Evolutionary conservation across 179 eudicot species (phyloP), one percentile per base, ranked within the genome.

Genomic region (Carnegiea gigantea): DNA sequence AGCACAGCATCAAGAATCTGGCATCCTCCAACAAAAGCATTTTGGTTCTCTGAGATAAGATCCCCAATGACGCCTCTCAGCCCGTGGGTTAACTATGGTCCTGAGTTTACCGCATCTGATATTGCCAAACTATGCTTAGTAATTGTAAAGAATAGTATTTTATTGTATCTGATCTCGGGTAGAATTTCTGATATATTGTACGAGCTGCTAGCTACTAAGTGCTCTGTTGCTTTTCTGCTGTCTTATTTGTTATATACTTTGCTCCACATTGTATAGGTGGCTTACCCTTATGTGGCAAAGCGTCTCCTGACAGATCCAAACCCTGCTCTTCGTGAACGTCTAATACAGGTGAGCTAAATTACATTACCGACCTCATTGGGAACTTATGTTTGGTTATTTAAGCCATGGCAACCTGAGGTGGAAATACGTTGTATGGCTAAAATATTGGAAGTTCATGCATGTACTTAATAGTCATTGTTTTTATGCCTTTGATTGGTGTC

Each of bases 261-360:
- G 72, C 79, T 80, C 24, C 62, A 62, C 51, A 33, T 82, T 76
- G 78, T 73, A 33, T 83, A 96, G 99, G 99, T 96, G 78, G 99
- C 99, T 78, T 96, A 96, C 89, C 99, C 99, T 30, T 94, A 96
- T 86, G 86, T 96, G 48, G 99, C 98, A 59, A 96, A 96, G 85
- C 93, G 99, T 79, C 98, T 96, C 62, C 91, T 94, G 75, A 96
- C 99, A n/a, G 99, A 94, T 86, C 99, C 99, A 68, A 93, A 96
- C 79, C 99, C 98, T 53, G 97, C 99, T 85, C 92, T 96, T 78
- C 96, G 99, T 64, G 93, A 91, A 80, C 97, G 98, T 73, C 95
- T 96, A 77, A 86, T 96, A 82, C 99, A 96, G 97, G 99, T 96
- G 77, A 82, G 82, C 83, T 73, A 36, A 36, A 73, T 53, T 57